phyloP scores from a whole-genome alignment of 306 rosid genomes.

The Cucumis cinereus region DNA sequence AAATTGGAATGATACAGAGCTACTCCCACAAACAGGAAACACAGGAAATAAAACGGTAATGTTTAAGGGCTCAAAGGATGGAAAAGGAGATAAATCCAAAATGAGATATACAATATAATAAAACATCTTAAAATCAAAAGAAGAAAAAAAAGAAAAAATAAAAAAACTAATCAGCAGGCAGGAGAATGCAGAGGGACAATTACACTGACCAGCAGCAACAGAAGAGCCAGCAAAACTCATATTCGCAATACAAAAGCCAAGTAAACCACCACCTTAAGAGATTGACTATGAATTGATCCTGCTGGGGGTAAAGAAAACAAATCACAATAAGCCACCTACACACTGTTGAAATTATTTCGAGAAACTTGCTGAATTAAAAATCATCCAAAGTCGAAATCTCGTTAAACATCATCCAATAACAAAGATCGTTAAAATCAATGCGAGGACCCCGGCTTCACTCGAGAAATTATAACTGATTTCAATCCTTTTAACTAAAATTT shows the following conservation, averaged over 20 bases:
- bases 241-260: constrained; percentile 22
- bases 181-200: background rate
- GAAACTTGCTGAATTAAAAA: background rate
- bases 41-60: background rate
- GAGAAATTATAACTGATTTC: background rate
- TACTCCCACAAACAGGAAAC: background rate
- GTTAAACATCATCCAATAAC: background rate
- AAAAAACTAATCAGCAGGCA: background rate
- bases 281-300: constrained; percentile 25
- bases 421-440: background rate
- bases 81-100: background rate
- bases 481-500: background rate
- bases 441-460: background rate
- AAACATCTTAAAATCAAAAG: constrained; percentile 8
- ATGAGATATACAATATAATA: background rate
- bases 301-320: constrained; percentile 16
- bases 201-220: constrained; percentile 58
- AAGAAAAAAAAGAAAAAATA: too few species aligned
- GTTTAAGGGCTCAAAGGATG: background rate
- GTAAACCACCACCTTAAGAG: constrained; percentile 19
- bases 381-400: background rate
- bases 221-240: constrained; percentile 78
- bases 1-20: background rate
- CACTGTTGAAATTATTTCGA: background rate
- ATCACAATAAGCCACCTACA: background rate